Percentiles rank a stretch among this genome's conserved stretches.
Evolutionary conservation across 169 alveolate genomes (phyloP).

Genomic region (Plasmodium inui): DNA sequence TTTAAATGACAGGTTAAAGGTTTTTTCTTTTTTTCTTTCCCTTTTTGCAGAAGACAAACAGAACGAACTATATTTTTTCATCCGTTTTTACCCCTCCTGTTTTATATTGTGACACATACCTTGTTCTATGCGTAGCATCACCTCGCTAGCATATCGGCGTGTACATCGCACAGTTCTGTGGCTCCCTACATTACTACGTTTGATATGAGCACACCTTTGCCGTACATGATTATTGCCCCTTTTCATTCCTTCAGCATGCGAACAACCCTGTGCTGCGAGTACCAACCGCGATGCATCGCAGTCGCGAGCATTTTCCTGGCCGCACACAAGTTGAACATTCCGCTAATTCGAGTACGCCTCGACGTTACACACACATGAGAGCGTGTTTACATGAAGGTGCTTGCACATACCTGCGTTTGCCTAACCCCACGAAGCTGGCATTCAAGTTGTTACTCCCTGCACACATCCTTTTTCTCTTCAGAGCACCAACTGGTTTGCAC

Average conservation of each 20-base stretch:
- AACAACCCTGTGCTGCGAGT: slow-evolving; percentile 84
- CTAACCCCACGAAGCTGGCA: not conserved
- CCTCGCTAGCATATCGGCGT: not conserved
- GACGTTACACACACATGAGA: not conserved
- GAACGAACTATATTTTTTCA: not conserved
- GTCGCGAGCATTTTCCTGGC: slow-evolving; percentile 84
- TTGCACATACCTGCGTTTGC: not conserved
- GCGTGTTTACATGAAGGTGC: not conserved
- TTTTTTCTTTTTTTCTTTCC: not conserved
- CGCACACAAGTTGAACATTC: slow-evolving; percentile 80
- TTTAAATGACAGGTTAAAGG: slow-evolving; percentile 89
- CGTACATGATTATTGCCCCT: not conserved
- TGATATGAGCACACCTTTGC: not conserved
- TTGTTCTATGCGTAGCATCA: not conserved
- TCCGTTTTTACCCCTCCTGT: not conserved
- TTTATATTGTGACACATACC: not conserved
- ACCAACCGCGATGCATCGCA: slow-evolving; percentile 84
- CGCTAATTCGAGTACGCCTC: slow-evolving; percentile 75
- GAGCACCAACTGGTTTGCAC: slow-evolving; percentile 81
- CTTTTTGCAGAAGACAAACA: not conserved
- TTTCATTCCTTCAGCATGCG: slow-evolving; percentile 78
- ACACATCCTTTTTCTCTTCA: not conserved
- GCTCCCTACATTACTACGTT: not conserved
- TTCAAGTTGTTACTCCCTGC: not conserved
- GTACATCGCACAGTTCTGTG: not conserved